Evolutionary conservation across 306 rosid species (phyloP), one percentile per base, ranked within the genome.

Genomic region (Mimosa pudica): DNA sequence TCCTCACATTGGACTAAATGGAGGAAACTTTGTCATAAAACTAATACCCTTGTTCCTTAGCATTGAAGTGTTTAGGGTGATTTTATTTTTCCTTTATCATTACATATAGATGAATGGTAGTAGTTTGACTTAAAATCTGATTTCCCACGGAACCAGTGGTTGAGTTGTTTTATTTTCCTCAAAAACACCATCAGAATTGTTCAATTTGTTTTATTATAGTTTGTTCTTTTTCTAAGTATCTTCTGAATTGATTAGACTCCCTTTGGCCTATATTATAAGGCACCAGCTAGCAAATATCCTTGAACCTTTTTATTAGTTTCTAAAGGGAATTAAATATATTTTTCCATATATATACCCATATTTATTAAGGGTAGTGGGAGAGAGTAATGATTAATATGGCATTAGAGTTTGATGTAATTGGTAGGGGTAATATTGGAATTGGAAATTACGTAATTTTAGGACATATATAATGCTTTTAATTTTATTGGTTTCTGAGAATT

Each of bases 131-230:
- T 61, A 47, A 38, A n/a, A n/a, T 61, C 33, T 45, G 49, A 20
- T 75, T 81, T 49, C 60, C 75, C 32, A 71, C 61, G 30, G 51
- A 81, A 75, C 57, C 38, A 42, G 45, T 74, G 11, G 55, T 58
- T 55, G 48, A 44, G 79, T 47, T 74, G 52, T 44, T 66, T 3
- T 65, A 30, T 75, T 69, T 44, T 44, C 36, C 67, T 61, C 24
- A 30, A 61, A 61, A 30, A 3, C 10, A 14, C 38, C 11, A 5
- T 10, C 7, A 11, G 67, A 6, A 24, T 61, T 61, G 5, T 61
- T 61, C 38, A 30, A 9, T 2, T 36, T 61, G 41, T 61, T 30
- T 7, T 30, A 30, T 61, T 61, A 30, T 11, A 10, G 14, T 24
- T 61, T 61, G 67, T 61, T 61, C 38, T 0, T 61, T 24, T 24